phyloP scores from a whole-genome alignment of 768 basidiomycete species.

The Russula compacta region DNA sequence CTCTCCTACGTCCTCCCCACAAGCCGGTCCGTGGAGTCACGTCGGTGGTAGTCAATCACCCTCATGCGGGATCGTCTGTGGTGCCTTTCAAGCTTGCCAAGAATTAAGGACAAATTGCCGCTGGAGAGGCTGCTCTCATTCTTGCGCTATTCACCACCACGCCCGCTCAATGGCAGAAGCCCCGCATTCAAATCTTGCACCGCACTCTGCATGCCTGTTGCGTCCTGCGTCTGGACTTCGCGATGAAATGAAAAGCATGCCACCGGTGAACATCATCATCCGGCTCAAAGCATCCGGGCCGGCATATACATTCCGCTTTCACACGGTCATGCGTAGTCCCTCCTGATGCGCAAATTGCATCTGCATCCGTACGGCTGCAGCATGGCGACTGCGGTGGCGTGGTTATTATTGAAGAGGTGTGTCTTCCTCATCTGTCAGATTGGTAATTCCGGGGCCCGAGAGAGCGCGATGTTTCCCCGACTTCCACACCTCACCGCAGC shows the following conservation, averaged over 20 bases:
- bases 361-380: background rate
- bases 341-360: too few species aligned
- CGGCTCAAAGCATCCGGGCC: background rate
- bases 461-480: background rate
- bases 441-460: background rate
- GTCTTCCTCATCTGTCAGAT: background rate
- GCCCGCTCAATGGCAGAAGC: conserved; percentile 5
- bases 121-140: background rate
- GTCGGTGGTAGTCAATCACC: too few species aligned
- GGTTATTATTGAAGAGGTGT: background rate
- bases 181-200: background rate
- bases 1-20: background rate
- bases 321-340: background rate
- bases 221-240: too few species aligned
- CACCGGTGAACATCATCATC: too few species aligned
- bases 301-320: too few species aligned
- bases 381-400: background rate
- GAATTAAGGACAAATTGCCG: too few species aligned
- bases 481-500: too few species aligned
- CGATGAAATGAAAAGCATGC: too few species aligned
- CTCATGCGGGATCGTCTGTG: too few species aligned
- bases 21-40: too few species aligned
- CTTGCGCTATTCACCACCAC: too few species aligned
- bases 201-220: background rate
- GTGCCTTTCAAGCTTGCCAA: too few species aligned